Conservation (phyloP, 2,329 filamentous ascomycete genomes). For the Westerdykella aurantiaca region DNA sequence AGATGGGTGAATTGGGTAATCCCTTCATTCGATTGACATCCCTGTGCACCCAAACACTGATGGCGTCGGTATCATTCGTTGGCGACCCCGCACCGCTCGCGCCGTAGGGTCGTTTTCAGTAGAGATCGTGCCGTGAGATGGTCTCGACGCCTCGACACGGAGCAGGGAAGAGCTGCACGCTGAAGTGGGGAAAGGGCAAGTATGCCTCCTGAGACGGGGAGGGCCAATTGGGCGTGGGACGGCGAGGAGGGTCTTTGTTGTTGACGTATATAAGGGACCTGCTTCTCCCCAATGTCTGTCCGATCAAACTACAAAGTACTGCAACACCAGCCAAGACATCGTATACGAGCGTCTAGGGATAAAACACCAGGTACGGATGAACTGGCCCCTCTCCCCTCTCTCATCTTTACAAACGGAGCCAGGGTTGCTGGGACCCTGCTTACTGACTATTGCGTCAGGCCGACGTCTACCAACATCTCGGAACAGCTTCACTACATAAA, state of each 20-base stretch:
- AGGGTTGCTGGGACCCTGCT: slow-evolving; percentile 10
- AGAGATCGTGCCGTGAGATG: slow-evolving; percentile 9
- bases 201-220: slow-evolving; percentile 2
- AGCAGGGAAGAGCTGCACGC: slow-evolving; percentile 16
- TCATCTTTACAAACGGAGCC: slow-evolving; percentile 17
- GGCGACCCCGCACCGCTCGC: slow-evolving; percentile 31
- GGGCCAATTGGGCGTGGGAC: too few relatives aligned
- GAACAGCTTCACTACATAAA: not conserved
- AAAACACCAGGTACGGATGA: too few relatives aligned
- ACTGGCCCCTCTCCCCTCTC: slow-evolving; percentile 2
- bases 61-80: slow-evolving; percentile 28
- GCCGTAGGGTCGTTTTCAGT: slow-evolving; percentile 26
- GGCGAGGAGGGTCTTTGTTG: slow-evolving; percentile 7
- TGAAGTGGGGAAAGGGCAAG: slow-evolving; percentile 31
- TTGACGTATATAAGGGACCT: slow-evolving; percentile 26
- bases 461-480: not conserved
- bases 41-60: slow-evolving; percentile 9
- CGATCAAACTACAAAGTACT: slow-evolving; percentile 3
- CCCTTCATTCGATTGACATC: slow-evolving; percentile 1
- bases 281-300: slow-evolving; percentile 16
- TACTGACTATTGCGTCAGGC: not conserved
- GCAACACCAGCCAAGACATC: too few relatives aligned
- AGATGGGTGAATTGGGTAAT: slow-evolving; percentile 1
- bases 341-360: too few relatives aligned
- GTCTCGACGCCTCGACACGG: slow-evolving; percentile 23